A percentile compares a stretch with the other conserved stretches of the same genome.
These are phyloP conservation scores for Avicennia marina DNA, from an alignment of 257 asterid genomes.

Conservation along the genomic window DNA sequence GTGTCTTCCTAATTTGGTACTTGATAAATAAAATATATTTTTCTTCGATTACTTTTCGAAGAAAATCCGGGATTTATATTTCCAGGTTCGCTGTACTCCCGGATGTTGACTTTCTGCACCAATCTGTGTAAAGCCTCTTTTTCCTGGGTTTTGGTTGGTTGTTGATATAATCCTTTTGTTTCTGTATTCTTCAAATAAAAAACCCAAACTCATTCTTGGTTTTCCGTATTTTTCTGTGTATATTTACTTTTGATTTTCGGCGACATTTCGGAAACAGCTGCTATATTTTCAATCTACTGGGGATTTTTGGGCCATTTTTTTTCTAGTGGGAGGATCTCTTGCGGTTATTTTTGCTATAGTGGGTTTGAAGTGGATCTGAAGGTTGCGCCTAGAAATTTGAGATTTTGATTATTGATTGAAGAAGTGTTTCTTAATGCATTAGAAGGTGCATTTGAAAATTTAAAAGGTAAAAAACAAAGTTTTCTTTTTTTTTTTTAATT, in stretches of 20 bases:
- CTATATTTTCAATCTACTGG: too few species aligned
- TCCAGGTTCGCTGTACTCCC: conserved; percentile 6
- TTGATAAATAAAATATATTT: neutral
- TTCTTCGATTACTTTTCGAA: conserved; percentile 3
- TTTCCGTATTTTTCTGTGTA: conserved; percentile 12
- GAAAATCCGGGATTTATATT: conserved; percentile 20
- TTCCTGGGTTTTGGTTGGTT: conserved; percentile 9
- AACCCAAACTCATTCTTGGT: conserved; percentile 10
- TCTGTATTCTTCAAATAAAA: conserved; percentile 15
- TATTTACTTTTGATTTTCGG: conserved; percentile 15
- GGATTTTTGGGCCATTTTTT: conserved; percentile 8
- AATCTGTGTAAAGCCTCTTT: conserved; percentile 5
- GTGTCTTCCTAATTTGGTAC: conserved; percentile 9
- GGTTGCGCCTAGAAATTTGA: conserved; percentile 15
- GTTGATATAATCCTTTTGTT: conserved; percentile 16
- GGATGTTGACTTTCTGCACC: conserved; percentile 33
- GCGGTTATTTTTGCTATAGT: neutral
- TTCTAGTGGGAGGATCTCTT: conserved; percentile 2
- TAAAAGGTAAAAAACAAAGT: too few species aligned
- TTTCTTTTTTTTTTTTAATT: neutral
- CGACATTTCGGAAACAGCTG: conserved; percentile 18
- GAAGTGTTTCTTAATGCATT: conserved; percentile 19
- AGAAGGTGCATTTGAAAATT: conserved; percentile 13
- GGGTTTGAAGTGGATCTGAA: conserved; percentile 31
- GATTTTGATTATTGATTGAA: conserved; percentile 17